A percentile compares a stretch with the other conserved stretches of the same genome.
Conservation (phyloP, 192 early-diverging fungal genomes). For the Umbelopsis ramanniana region DNA sequence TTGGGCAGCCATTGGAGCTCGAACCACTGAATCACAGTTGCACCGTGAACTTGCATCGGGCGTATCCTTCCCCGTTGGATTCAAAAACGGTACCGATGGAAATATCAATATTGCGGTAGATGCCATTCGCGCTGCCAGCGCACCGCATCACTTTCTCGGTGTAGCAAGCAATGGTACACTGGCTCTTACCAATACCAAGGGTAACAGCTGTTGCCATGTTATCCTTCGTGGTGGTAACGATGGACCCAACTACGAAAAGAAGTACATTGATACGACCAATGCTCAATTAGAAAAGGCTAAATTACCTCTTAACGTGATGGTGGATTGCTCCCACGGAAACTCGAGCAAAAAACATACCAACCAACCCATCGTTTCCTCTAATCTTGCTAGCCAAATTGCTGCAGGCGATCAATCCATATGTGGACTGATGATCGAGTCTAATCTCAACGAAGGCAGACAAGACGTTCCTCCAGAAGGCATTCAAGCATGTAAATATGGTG, state of each 20-base stretch:
- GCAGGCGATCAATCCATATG: constrained; percentile 65
- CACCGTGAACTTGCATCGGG: constrained; percentile 95
- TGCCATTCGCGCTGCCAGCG: constrained; percentile 71
- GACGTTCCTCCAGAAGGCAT: constrained; percentile 72
- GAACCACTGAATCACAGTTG: constrained; percentile 94
- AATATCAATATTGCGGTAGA: constrained; percentile 76
- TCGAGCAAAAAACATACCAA: constrained; percentile 86
- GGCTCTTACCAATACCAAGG: constrained; percentile 86
- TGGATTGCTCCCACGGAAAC: constrained; percentile 97
- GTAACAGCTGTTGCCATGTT: constrained; percentile 86
- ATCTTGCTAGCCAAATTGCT: constrained; percentile 74
- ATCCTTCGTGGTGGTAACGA: constrained; percentile 89
- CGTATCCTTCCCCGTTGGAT: constrained; percentile 93
- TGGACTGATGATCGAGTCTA: constrained; percentile 97
- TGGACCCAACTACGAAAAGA: constrained; percentile 88
- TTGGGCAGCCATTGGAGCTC: constrained; percentile 98
- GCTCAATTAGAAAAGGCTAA: constrained; percentile 70
- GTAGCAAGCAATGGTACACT: constrained; percentile 93
- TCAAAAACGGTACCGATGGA: constrained; percentile 98
- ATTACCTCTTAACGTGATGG: constrained; percentile 78
- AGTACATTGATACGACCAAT: constrained; percentile 61
- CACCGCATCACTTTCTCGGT: constrained; percentile 89
- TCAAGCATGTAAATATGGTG: constrained; percentile 78
- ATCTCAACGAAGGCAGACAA: constrained; percentile 87
- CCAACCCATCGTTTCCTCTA: constrained; percentile 75